A percentile compares a stretch with the other conserved stretches of the same genome.
Conservation (phyloP, 306 rosid species). For the Quercus parvula region DNA sequence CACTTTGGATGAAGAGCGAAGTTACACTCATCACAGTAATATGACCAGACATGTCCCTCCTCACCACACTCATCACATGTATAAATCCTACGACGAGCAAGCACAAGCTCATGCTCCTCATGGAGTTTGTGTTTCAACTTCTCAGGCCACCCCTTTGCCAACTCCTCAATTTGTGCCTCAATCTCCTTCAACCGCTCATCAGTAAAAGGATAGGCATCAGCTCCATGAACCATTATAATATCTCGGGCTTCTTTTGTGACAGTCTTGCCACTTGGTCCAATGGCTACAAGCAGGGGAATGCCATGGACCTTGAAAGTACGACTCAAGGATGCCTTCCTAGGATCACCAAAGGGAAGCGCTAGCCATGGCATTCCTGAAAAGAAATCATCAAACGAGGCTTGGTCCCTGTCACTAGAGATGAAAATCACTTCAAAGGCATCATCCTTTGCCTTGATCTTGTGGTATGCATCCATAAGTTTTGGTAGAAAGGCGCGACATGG, state of each 20-base stretch:
- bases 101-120: slow-evolving; percentile 49
- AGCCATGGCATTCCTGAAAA: slow-evolving; percentile 81
- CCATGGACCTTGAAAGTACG: slow-evolving; percentile 55
- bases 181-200: slow-evolving; percentile 44
- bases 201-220: slow-evolving; percentile 72
- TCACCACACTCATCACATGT: slow-evolving; percentile 38
- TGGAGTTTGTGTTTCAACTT: slow-evolving; percentile 41
- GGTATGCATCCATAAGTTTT: slow-evolving; percentile 54
- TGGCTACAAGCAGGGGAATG: slow-evolving; percentile 62
- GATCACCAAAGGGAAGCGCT: slow-evolving; percentile 74
- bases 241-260: slow-evolving; percentile 51
- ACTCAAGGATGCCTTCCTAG: slow-evolving; percentile 52
- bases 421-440: slow-evolving; percentile 63
- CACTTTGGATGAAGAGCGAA: slow-evolving; percentile 68
- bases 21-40: slow-evolving; percentile 53
- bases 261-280: slow-evolving; percentile 63
- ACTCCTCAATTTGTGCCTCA: slow-evolving; percentile 42
- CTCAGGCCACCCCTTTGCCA: slow-evolving; percentile 68
- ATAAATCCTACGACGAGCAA: slow-evolving; percentile 25
- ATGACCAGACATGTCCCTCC: slow-evolving; percentile 50
- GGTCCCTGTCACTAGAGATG: slow-evolving; percentile 71
- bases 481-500: slow-evolving; percentile 83
- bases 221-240: slow-evolving; percentile 44
- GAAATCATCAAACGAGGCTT: slow-evolving; percentile 54
- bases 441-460: slow-evolving; percentile 54